These are phyloP conservation scores for Cytospora schulzeri DNA, from an alignment of 2,329 filamentous ascomycete species.

Conservation along the genomic window DNA sequence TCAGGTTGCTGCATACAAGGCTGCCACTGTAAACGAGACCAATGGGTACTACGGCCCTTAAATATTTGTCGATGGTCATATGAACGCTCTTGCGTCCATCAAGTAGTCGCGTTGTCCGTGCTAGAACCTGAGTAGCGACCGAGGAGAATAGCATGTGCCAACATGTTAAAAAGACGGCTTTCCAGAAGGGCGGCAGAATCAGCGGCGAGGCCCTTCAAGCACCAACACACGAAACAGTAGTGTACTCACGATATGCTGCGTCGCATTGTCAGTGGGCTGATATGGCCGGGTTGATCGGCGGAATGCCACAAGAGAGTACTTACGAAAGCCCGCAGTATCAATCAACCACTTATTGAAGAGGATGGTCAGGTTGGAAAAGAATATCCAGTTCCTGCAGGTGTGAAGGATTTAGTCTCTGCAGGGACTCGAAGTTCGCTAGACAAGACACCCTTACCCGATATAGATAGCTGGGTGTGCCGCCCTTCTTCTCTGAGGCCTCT, in stretches of 20 bases:
- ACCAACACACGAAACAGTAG: too few relatives aligned
- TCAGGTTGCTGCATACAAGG: constrained; percentile 91
- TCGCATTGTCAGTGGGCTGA: background rate
- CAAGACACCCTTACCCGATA: constrained; percentile 13
- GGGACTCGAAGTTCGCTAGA: background rate
- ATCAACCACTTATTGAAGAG: constrained; percentile 93
- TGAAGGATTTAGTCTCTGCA: background rate
- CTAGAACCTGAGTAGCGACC: constrained; percentile 86
- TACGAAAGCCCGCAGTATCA: constrained; percentile 73
- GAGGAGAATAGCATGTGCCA: constrained; percentile 94
- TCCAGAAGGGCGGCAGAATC: constrained; percentile 29
- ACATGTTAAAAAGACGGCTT: constrained; percentile 77
- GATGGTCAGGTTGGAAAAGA: constrained; percentile 82
- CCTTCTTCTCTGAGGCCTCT: constrained; percentile 14
- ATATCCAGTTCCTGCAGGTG: constrained; percentile 68
- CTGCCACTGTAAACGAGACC: constrained; percentile 91
- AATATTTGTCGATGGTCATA: constrained; percentile 90
- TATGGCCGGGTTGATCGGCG: background rate
- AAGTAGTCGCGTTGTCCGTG: constrained; percentile 81
- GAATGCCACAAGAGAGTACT: constrained; percentile 39
- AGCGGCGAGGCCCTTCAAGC: constrained; percentile 30
- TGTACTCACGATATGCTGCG: constrained; percentile 22
- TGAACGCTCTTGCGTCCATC: constrained; percentile 92
- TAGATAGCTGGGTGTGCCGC: constrained; percentile 24
- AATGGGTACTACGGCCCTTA: constrained; percentile 89